Evolutionary conservation across 2,329 filamentous ascomycete genomes (phyloP), one percentile per base, ranked within the genome.

Genomic region (Dothistroma septosporum): DNA sequence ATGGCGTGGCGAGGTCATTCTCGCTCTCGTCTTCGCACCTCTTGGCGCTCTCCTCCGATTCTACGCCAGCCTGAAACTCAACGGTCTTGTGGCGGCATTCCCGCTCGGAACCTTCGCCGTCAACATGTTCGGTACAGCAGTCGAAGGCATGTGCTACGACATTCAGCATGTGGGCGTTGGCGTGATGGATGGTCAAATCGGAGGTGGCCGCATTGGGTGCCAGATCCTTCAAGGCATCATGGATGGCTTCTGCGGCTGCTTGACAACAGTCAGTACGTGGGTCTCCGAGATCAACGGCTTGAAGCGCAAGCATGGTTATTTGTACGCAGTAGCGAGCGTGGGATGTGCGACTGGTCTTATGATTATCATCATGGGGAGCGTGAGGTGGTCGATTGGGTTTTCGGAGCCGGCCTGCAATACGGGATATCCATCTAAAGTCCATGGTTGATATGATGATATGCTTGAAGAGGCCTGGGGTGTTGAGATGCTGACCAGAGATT

Each of bases 91-190:
- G 0, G 74, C 85, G 0, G 77, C 82, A 0, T 97, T 97, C 66
- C 93, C 93, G 0, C 74, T 97, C 0, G 93, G 93, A 2, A 97
- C 93, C 0, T 96, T 97, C 69, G 76, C 79, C 0, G 91, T 89
- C 31, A 97, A 97, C 70, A 79, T 95, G 4, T 73, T 88, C 14
- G 93, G 92, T 4, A 92, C 90, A 0, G 82, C 82, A 0, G 75
- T 96, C 16, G 74, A 95, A 54, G 92, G 85, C 14, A 87, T 91
- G 82, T 83, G 86, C 32, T 96, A 85, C 78, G 89, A 95, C 70
- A 77, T 96, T 55, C 89, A 91, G 65, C 91, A 91, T 69, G 79
- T 84, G 0, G 60, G 70, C 6, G 59, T 75, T 10, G 69, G 66
- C 14, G 53, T 80, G 1, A 65, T 55, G 66, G 61, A 79, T 1